phyloP scores from a whole-genome alignment of 1,284 basidiomycete species.

The Fomitopsis schrenkii region DNA sequence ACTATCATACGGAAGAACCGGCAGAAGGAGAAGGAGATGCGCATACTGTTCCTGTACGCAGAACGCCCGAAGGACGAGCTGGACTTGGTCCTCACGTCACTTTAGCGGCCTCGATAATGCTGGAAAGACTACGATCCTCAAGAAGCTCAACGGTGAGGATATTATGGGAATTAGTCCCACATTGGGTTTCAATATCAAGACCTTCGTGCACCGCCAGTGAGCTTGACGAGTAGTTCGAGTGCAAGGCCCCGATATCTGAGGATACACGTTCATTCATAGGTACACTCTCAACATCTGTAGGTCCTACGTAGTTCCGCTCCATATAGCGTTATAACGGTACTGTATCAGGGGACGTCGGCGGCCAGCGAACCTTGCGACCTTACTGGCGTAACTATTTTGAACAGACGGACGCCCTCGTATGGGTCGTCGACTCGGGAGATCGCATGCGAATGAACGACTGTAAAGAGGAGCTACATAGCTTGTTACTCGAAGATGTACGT shows the following conservation, averaged over 20 bases:
- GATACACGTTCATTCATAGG: conserved; percentile 34
- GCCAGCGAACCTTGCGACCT: conserved; percentile 90
- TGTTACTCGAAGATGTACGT: conserved; percentile 86
- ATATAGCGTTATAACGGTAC: conserved; percentile 1
- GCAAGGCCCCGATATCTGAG: conserved; percentile 2
- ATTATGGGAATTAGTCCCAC: conserved; percentile 89
- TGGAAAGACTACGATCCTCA: conserved; percentile 97
- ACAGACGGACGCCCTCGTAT: conserved; percentile 96
- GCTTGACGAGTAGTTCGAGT: conserved; percentile 24
- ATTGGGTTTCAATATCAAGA: conserved; percentile 98
- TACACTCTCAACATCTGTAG: conserved; percentile 93
- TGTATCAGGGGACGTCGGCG: conserved; percentile 93
- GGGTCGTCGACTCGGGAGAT: conserved; percentile 98
- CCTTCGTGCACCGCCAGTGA: conserved; percentile 86
- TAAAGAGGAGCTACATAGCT: conserved; percentile 78
- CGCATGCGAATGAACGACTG: conserved; percentile 88
- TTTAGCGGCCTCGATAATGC: conserved; percentile 96
- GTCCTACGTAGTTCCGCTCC: conserved; percentile 24
- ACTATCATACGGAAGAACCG: conserved; percentile 98
- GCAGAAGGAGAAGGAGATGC: conserved; percentile 93
- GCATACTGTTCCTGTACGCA: conserved; percentile 87
- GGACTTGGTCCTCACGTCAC: neutral
- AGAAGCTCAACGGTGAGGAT: conserved; percentile 90
- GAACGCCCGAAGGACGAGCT: neutral
- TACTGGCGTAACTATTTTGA: conserved; percentile 99